Conservation (phyloP, 768 basidiomycete genomes). For the Candolleomyces eurysporus region DNA sequence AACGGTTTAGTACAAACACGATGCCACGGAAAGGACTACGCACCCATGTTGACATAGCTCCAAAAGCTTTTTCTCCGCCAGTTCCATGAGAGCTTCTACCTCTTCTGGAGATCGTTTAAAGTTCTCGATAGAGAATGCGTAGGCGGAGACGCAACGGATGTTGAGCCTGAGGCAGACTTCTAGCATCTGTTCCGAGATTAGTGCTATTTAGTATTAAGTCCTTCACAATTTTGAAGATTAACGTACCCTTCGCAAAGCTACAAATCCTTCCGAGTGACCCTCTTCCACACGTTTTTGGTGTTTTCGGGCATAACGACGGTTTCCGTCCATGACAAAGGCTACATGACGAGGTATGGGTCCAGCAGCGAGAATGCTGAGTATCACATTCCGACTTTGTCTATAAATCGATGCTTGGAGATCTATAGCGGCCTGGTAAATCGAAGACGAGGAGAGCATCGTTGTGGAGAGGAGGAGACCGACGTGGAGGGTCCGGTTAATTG, state of each 20-base stretch:
- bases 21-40: slow-evolving; percentile 20
- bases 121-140: slow-evolving; percentile 98
- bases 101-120: slow-evolving; percentile 87
- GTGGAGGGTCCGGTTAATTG: no score
- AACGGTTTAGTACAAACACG: not conserved
- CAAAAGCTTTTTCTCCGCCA: slow-evolving; percentile 74
- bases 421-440: no score
- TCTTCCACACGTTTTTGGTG: slow-evolving; percentile 62
- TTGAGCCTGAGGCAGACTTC: slow-evolving; percentile 82
- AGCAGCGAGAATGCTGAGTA: slow-evolving; percentile 67
- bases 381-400: slow-evolving; percentile 34
- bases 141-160: slow-evolving; percentile 85
- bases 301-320: slow-evolving; percentile 82
- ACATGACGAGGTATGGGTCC: slow-evolving; percentile 90
- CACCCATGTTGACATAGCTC: slow-evolving; percentile 84
- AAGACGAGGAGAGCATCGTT: no score
- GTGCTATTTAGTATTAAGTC: not conserved
- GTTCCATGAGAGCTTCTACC: slow-evolving; percentile 82
- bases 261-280: slow-evolving; percentile 86
- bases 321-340: slow-evolving; percentile 97
- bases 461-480: no score
- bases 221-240: not conserved
- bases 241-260: slow-evolving; percentile 74
- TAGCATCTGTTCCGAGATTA: slow-evolving; percentile 53
- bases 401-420: not conserved